Percentiles rank a stretch among this genome's conserved stretches.
Conservation (phyloP, 2,329 filamentous ascomycete genomes). For the Colletotrichum sidae region DNA sequence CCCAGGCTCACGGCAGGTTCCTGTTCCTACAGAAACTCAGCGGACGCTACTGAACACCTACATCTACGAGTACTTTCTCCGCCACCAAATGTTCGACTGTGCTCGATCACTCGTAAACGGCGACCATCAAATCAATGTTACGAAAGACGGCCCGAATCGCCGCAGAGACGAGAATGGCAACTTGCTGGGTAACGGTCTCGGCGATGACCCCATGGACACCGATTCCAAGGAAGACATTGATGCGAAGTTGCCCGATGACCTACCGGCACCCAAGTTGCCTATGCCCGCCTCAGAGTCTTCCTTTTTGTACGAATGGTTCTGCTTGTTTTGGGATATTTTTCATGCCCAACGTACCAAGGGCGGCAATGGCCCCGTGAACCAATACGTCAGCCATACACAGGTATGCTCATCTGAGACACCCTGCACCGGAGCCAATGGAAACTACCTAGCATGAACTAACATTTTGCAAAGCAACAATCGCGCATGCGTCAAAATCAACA, state of each 20-base stretch:
- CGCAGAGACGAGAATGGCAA: slow-evolving; percentile 77
- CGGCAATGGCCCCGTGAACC: slow-evolving; percentile 71
- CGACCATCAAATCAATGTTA: slow-evolving; percentile 74
- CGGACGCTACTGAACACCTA: slow-evolving; percentile 81
- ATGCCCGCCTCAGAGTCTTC: slow-evolving; percentile 75
- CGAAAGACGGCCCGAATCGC: slow-evolving; percentile 76
- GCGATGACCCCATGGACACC: slow-evolving; percentile 83
- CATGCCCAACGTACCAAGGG: slow-evolving; percentile 81
- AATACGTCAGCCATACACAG: slow-evolving; percentile 87
- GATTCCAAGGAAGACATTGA: slow-evolving; percentile 84
- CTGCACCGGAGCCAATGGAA: no score
- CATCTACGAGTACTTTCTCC: slow-evolving; percentile 92
- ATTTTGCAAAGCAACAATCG: slow-evolving; percentile 67
- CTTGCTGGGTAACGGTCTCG: slow-evolving; percentile 73
- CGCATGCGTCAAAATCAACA: slow-evolving; percentile 81
- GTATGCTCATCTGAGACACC: slow-evolving; percentile 59
- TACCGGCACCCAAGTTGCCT: slow-evolving; percentile 80
- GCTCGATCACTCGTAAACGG: slow-evolving; percentile 79
- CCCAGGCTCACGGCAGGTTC: slow-evolving; percentile 41
- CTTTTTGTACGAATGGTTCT: slow-evolving; percentile 98
- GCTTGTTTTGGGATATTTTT: slow-evolving; percentile 96
- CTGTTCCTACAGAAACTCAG: slow-evolving; percentile 50
- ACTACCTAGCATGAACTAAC: slow-evolving; percentile 14
- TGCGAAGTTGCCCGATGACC: slow-evolving; percentile 79
- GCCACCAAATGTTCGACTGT: slow-evolving; percentile 84